These are phyloP conservation scores for Medicago arabica DNA, from an alignment of 306 rosid species.

Conservation along the genomic window DNA sequence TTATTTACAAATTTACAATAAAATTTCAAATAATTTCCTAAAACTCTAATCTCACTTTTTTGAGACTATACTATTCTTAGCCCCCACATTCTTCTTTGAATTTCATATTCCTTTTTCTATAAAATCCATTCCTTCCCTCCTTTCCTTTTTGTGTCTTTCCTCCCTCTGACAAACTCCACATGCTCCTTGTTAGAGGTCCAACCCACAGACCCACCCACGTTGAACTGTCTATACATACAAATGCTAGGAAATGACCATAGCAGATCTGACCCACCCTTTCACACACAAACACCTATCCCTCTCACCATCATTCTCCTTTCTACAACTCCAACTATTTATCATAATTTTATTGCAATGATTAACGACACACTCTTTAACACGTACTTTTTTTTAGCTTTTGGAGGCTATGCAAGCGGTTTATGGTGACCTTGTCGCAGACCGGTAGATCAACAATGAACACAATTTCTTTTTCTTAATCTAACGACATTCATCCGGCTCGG, in stretches of 20 bases:
- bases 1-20: background rate
- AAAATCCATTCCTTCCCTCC: conserved; percentile 40
- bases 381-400: too few species aligned
- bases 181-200: conserved; percentile 55
- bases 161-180: conserved; percentile 80
- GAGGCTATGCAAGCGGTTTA: background rate
- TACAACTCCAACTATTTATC: background rate
- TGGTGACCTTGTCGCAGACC: background rate
- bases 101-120: conserved; percentile 35
- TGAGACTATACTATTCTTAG: background rate
- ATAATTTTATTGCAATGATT: background rate
- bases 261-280: conserved; percentile 60
- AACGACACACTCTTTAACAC: background rate
- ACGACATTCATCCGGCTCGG: too few species aligned
- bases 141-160: conserved; percentile 34
- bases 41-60: background rate
- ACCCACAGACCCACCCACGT: conserved; percentile 67
- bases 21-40: background rate
- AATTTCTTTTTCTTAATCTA: background rate
- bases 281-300: conserved; percentile 33
- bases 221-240: conserved; percentile 63
- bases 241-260: conserved; percentile 49
- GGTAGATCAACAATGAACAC: background rate
- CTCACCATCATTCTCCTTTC: background rate
- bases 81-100: background rate